These are phyloP conservation scores for Xylariaceae sp. DNA, from an alignment of 2,329 filamentous ascomycete species.

Conservation along the genomic window DNA sequence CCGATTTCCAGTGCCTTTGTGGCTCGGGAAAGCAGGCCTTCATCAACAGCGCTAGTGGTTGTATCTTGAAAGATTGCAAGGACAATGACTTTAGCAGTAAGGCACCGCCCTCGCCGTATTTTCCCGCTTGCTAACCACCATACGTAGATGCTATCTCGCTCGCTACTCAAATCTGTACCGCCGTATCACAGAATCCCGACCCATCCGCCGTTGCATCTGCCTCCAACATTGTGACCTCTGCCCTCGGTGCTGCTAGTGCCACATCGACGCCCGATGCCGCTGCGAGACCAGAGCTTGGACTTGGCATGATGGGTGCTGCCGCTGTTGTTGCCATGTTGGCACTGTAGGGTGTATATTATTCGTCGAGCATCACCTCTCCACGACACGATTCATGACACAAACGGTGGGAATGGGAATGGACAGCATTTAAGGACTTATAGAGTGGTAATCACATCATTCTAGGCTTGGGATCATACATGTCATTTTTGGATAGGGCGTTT, in stretches of 20 bases:
- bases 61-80: slow-evolving; percentile 30
- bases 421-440: slow-evolving; percentile 19
- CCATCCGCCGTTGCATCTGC: slow-evolving; percentile 39
- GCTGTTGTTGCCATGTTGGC: slow-evolving; percentile 35
- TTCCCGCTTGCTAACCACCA: neutral
- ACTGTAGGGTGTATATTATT: slow-evolving; percentile 29
- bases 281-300: slow-evolving; percentile 35
- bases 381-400: slow-evolving; percentile 9
- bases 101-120: slow-evolving; percentile 6
- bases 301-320: slow-evolving; percentile 38
- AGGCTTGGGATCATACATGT: too few relatives aligned
- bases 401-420: neutral
- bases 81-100: slow-evolving; percentile 35
- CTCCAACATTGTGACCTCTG: slow-evolving; percentile 38
- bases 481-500: too few relatives aligned
- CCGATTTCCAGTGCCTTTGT: slow-evolving; percentile 42
- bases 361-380: neutral
- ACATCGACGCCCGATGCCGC: slow-evolving; percentile 31
- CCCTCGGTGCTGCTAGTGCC: slow-evolving; percentile 28
- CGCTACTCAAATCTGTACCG: slow-evolving; percentile 38
- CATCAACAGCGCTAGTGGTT: slow-evolving; percentile 31
- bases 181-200: slow-evolving; percentile 32
- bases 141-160: slow-evolving; percentile 28
- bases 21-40: slow-evolving; percentile 31
- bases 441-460: neutral